These are phyloP conservation scores for Rubia yunnanensis DNA, from an alignment of 257 asterid species.

Conservation along the genomic window DNA sequence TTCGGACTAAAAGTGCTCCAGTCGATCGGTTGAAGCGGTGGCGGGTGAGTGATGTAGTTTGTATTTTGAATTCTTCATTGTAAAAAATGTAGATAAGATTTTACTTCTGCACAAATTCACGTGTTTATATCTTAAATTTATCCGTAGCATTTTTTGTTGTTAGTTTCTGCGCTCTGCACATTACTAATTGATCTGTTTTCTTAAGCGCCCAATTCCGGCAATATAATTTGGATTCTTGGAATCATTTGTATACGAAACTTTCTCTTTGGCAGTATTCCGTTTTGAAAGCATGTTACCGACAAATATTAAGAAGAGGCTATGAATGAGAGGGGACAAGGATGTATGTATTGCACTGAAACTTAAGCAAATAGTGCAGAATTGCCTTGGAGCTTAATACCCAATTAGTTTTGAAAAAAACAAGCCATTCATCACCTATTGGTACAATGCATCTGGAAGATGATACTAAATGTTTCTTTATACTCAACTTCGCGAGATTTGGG, in stretches of 20 bases:
- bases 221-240: background rate
- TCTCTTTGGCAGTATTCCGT: too few relatives aligned
- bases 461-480: background rate
- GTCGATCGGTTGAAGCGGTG: conserved; percentile 62
- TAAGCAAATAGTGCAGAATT: background rate
- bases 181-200: background rate
- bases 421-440: background rate
- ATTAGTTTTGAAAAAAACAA: background rate
- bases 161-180: too few relatives aligned
- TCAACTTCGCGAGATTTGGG: too few relatives aligned
- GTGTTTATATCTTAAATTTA: background rate
- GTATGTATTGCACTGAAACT: background rate
- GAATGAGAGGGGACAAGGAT: background rate
- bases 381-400: background rate
- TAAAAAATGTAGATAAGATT: background rate
- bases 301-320: background rate
- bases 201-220: background rate
- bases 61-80: background rate
- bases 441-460: background rate
- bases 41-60: conserved; percentile 53
- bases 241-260: too few relatives aligned
- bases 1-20: conserved; percentile 76
- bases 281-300: too few relatives aligned
- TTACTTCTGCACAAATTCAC: background rate
- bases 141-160: too few relatives aligned